Conservation (phyloP, 352 stramenopile genomes). For the Globisporangium radiosum region DNA sequence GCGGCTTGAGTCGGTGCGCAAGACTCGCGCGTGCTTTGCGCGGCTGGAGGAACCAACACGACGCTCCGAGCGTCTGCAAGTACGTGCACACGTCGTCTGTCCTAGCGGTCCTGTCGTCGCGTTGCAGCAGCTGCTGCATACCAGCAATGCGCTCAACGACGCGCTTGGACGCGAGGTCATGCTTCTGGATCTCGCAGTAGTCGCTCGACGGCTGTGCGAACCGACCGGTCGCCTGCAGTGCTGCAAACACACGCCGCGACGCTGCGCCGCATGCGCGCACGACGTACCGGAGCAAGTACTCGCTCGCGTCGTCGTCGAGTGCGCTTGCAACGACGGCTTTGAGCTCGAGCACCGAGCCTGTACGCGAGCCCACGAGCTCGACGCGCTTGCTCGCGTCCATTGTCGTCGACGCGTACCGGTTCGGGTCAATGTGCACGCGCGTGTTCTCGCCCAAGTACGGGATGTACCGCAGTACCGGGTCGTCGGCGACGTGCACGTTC, state of each 20-base stretch:
- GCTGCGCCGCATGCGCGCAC: slow-evolving; percentile 32
- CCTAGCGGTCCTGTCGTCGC: background rate
- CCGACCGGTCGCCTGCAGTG: slow-evolving; percentile 19
- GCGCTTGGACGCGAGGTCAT: slow-evolving; percentile 15
- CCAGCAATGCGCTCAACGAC: slow-evolving; percentile 20
- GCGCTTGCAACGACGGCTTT: slow-evolving; percentile 27
- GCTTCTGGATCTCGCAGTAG: slow-evolving; percentile 41
- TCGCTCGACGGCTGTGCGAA: slow-evolving; percentile 36
- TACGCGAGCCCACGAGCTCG: slow-evolving; percentile 28
- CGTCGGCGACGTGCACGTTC: slow-evolving; percentile 72
- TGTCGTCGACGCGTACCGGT: slow-evolving; percentile 51
- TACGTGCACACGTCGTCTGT: slow-evolving; percentile 1
- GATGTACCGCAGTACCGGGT: slow-evolving; percentile 80
- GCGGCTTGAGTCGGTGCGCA: slow-evolving; percentile 26
- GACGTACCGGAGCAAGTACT: slow-evolving; percentile 52
- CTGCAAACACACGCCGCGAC: slow-evolving; percentile 38
- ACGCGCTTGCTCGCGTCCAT: slow-evolving; percentile 47
- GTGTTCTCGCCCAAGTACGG: slow-evolving; percentile 85
- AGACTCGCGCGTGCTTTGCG: slow-evolving; percentile 14
- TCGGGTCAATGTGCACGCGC: slow-evolving; percentile 47
- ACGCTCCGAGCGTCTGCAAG: slow-evolving; percentile 6
- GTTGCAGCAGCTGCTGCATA: slow-evolving; percentile 9
- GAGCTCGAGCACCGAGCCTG: slow-evolving; percentile 18
- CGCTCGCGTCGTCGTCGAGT: slow-evolving; percentile 50
- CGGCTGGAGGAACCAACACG: slow-evolving; percentile 31